Conservation (phyloP, 2,329 filamentous ascomycete species). For the Colletotrichum sp. region DNA sequence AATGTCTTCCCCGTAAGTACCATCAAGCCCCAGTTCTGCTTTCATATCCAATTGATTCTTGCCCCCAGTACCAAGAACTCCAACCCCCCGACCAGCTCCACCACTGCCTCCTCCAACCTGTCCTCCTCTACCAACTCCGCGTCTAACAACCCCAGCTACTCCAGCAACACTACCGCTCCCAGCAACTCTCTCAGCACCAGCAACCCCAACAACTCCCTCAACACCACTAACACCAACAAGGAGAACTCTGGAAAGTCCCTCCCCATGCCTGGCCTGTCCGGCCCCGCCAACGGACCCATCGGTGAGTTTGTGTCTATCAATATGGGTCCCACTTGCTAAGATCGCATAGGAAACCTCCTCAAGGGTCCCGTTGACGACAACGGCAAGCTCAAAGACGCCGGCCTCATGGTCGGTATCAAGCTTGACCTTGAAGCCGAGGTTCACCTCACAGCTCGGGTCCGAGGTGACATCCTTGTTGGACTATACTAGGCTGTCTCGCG, state of each 20-base stretch:
- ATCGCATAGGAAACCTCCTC: slow-evolving; percentile 50
- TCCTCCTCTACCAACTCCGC: slow-evolving; percentile 9
- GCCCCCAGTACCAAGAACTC: slow-evolving; percentile 39
- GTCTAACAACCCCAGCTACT: not conserved
- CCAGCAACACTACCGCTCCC: slow-evolving; percentile 1
- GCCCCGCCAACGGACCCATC: slow-evolving; percentile 33
- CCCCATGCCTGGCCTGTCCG: slow-evolving; percentile 47
- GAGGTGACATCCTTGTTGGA: slow-evolving; percentile 65
- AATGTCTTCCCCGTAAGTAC: slow-evolving; percentile 40
- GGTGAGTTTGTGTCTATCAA: slow-evolving; percentile 16
- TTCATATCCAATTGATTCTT: slow-evolving; percentile 32
- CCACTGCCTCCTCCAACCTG: slow-evolving; percentile 26
- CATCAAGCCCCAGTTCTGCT: slow-evolving; percentile 30
- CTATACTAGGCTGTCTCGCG: slow-evolving; percentile 48
- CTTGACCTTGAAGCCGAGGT: slow-evolving; percentile 68
- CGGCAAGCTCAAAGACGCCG: slow-evolving; percentile 62
- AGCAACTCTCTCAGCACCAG: not conserved
- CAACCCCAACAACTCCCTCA: slow-evolving; percentile 5
- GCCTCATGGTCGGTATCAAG: slow-evolving; percentile 66
- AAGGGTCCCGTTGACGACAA: slow-evolving; percentile 63
- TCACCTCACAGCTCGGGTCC: slow-evolving; percentile 63
- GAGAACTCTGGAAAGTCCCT: slow-evolving; percentile 47
- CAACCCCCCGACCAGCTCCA: slow-evolving; percentile 23
- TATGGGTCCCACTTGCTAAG: no score
- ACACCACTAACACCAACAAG: slow-evolving; percentile 17